A percentile compares a stretch with the other conserved stretches of the same genome.
Evolutionary conservation across 345 rosid genomes (phyloP).

Genomic region (Citrus australasica): DNA sequence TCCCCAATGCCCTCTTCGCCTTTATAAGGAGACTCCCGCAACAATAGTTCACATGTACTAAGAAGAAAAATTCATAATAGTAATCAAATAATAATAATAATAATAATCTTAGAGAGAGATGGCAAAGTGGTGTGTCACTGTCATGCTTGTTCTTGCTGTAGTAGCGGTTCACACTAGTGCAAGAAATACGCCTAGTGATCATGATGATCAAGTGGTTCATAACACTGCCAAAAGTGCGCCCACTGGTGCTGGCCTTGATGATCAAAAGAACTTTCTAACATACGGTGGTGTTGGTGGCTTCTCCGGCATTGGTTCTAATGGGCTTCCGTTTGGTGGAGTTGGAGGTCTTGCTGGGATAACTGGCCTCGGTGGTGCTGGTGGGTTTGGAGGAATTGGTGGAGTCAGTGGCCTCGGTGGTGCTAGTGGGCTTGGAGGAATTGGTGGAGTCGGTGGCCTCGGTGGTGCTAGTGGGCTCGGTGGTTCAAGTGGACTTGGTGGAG

Average conservation of each 20-base stretch:
- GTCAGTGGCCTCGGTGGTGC: conserved; percentile 37
- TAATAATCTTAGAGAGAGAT: conserved; percentile 13
- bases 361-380: conserved; percentile 32
- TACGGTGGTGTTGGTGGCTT: conserved; percentile 69
- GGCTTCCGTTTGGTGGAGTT: conserved; percentile 51
- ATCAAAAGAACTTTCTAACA: conserved; percentile 63
- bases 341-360: conserved; percentile 50
- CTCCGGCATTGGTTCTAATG: conserved; percentile 53
- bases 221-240: conserved; percentile 38
- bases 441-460: conserved; percentile 49
- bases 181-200: conserved; percentile 33
- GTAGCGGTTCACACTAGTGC: conserved; percentile 31
- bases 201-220: conserved; percentile 15
- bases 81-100: neutral
- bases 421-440: conserved; percentile 9
- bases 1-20: conserved; percentile 15
- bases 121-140: conserved; percentile 24
- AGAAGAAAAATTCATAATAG: neutral
- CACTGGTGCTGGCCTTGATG: conserved; percentile 37
- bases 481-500: conserved; percentile 26
- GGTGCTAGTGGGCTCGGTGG: conserved; percentile 33
- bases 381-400: conserved; percentile 26
- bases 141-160: conserved; percentile 38
- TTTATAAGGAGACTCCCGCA: conserved; percentile 18
- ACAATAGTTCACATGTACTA: neutral